Evolutionary conservation across 306 rosid species (phyloP).

Genomic region (Sesbania bispinosa): DNA sequence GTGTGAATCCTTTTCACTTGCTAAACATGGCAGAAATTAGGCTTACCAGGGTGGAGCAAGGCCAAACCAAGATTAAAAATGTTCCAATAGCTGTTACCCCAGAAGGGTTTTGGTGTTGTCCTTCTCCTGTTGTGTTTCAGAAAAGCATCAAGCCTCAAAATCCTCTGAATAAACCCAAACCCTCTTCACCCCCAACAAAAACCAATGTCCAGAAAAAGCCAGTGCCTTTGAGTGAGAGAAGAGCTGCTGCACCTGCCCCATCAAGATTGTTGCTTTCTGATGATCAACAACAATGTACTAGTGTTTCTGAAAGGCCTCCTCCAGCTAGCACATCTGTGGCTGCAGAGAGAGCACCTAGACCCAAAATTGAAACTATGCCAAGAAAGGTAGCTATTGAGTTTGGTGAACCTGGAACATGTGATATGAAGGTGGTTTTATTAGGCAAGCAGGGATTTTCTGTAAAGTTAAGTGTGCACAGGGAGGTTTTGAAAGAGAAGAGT

Average conservation of each 20-base stretch:
- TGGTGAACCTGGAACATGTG: conserved; percentile 93
- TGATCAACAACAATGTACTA: conserved; percentile 41
- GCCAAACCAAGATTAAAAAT: conserved; percentile 76
- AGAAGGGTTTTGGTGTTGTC: conserved; percentile 99
- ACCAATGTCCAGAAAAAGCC: conserved; percentile 53
- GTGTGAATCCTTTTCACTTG: conserved; percentile 21
- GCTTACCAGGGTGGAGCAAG: conserved; percentile 63
- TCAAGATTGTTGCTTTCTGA: conserved; percentile 53
- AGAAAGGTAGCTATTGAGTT: conserved; percentile 95
- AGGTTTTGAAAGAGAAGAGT: conserved; percentile 65
- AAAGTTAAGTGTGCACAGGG: conserved; percentile 79
- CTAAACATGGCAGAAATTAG: conserved; percentile 79
- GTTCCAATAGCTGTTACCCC: conserved; percentile 99
- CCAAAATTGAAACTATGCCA: conserved; percentile 71
- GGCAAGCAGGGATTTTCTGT: conserved; percentile 95
- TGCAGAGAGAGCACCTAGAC: conserved; percentile 60
- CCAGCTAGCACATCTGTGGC: conserved; percentile 43
- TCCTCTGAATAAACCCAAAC: conserved; percentile 65
- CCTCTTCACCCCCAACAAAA: conserved; percentile 62
- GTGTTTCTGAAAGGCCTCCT: conserved; percentile 43
- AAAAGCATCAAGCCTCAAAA: conserved; percentile 72
- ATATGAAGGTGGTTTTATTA: conserved; percentile 71
- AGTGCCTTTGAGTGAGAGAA: conserved; percentile 48
- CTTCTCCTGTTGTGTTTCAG: conserved; percentile 96
- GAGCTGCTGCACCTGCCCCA: conserved; percentile 36